Conservation (phyloP, 2,329 filamentous ascomycete genomes). For the Phoma sp. region DNA sequence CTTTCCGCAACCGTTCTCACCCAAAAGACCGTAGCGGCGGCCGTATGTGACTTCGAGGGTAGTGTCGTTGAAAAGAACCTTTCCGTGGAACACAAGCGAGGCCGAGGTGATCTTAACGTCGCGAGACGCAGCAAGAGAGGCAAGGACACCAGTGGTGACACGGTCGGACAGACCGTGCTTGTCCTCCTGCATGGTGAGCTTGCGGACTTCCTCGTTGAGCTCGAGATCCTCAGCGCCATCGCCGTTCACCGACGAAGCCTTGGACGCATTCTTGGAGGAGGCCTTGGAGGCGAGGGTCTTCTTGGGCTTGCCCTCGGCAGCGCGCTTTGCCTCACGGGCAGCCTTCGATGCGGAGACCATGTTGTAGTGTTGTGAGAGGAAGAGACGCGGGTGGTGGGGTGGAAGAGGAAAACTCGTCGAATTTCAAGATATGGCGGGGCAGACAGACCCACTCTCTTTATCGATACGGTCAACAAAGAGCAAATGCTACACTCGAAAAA, state of each 20-base stretch:
- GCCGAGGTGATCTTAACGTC: conserved; percentile 97
- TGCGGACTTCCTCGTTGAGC: conserved; percentile 79
- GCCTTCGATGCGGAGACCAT: conserved; percentile 76
- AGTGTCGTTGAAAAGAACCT: conserved; percentile 92
- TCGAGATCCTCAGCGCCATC: conserved; percentile 75
- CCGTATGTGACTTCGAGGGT: conserved; percentile 92
- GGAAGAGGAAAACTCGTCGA: conserved; percentile 28
- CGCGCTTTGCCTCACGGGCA: conserved; percentile 71
- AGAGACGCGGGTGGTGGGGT: conserved; percentile 26
- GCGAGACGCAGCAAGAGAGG: conserved; percentile 82
- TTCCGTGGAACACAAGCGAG: conserved; percentile 96
- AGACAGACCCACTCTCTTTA: conserved; percentile 23
- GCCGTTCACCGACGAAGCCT: conserved; percentile 72
- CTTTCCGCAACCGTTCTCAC: conserved; percentile 99
- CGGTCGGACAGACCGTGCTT: conserved; percentile 95
- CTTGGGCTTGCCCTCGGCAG: conserved; percentile 74
- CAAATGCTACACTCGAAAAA: conserved; percentile 13
- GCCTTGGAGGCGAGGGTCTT: conserved; percentile 77
- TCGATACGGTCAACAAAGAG: conserved; percentile 23
- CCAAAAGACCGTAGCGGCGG: conserved; percentile 90
- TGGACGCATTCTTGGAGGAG: conserved; percentile 67
- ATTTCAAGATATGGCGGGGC: conserved; percentile 22
- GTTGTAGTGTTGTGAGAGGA: conserved; percentile 34
- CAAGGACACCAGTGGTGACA: conserved; percentile 95
- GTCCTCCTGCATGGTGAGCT: conserved; percentile 91